phyloP scores from a whole-genome alignment of 78 protist genomes.

The Dictyostelium intermedium region DNA sequence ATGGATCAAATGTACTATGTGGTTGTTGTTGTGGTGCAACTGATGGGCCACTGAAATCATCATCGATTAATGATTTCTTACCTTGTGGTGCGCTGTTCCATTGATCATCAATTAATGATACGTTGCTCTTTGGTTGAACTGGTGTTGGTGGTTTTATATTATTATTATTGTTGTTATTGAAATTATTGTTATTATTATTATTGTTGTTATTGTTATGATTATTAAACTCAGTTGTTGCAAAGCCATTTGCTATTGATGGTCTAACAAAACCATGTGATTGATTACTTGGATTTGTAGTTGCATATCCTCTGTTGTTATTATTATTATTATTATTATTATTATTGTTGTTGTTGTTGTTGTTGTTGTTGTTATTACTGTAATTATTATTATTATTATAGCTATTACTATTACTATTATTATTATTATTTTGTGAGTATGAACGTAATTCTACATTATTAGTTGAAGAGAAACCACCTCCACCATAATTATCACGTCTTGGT shows the following conservation, averaged over 20 bases:
- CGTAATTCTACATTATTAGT: not conserved
- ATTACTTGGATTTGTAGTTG: not conserved
- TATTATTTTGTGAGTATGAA: not conserved
- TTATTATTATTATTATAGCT: not conserved
- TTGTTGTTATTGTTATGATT: not conserved
- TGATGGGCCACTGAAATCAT: not conserved
- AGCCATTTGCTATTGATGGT: slow-evolving; percentile 10
- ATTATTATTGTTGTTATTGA: not conserved
- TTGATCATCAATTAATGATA: slow-evolving; percentile 38
- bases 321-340: not conserved
- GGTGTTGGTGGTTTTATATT: slow-evolving; percentile 20
- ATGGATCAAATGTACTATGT: slow-evolving; percentile 59
- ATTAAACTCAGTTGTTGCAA: not conserved
- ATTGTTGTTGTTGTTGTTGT: not conserved
- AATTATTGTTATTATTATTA: not conserved
- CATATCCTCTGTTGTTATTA: not conserved
- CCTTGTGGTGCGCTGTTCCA: slow-evolving; percentile 21
- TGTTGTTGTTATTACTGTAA: not conserved
- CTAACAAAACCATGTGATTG: not conserved
- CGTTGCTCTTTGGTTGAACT: not conserved
- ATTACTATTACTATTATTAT: not conserved
- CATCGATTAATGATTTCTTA: slow-evolving; percentile 44
- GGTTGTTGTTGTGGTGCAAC: slow-evolving; percentile 19
- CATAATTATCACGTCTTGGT: not conserved
- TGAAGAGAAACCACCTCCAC: not conserved